Percentiles rank a stretch among this genome's conserved stretches.
phyloP scores from a whole-genome alignment of 371 early-diverging fungal genomes.

The Mortierella sp. region DNA sequence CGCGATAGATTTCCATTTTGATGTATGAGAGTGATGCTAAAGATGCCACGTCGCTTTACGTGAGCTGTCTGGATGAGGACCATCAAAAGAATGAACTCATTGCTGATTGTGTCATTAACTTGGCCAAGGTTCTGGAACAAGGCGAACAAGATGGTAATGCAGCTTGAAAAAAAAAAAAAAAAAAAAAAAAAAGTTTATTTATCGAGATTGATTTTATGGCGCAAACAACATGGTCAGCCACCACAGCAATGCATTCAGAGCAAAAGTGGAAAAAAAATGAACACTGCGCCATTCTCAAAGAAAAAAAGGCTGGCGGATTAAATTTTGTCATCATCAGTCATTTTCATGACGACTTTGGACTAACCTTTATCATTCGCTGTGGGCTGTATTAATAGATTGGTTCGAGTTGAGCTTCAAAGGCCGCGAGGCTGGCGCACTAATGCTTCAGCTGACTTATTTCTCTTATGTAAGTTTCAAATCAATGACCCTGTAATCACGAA shows the following conservation, averaged over 20 bases:
- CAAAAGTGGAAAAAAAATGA: too few species aligned
- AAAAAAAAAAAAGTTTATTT: not conserved
- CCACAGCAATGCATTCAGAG: too few species aligned
- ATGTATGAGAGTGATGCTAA: slow-evolving; percentile 54
- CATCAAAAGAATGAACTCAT: slow-evolving; percentile 71
- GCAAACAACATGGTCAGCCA: too few species aligned
- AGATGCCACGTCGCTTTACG: slow-evolving; percentile 50
- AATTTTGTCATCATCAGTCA: not conserved
- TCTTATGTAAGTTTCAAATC: slow-evolving; percentile 59
- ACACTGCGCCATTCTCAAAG: too few species aligned
- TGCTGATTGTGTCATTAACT: slow-evolving; percentile 74
- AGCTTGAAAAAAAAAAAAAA: too few species aligned
- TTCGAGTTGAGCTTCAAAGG: slow-evolving; percentile 64
- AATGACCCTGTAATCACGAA: not conserved
- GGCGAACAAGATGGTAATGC: slow-evolving; percentile 78
- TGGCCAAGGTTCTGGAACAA: slow-evolving; percentile 67
- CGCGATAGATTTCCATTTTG: slow-evolving; percentile 24
- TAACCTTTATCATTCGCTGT: not conserved
- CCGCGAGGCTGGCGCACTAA: slow-evolving; percentile 67
- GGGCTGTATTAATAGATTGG: slow-evolving; percentile 62
- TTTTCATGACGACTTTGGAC: not conserved
- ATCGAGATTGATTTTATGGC: not conserved
- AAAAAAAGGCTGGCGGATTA: not conserved
- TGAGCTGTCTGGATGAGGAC: slow-evolving; percentile 53
- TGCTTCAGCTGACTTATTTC: slow-evolving; percentile 71